Conservation (phyloP, 495 filamentous ascomycete species). For the Podospora sp. region DNA sequence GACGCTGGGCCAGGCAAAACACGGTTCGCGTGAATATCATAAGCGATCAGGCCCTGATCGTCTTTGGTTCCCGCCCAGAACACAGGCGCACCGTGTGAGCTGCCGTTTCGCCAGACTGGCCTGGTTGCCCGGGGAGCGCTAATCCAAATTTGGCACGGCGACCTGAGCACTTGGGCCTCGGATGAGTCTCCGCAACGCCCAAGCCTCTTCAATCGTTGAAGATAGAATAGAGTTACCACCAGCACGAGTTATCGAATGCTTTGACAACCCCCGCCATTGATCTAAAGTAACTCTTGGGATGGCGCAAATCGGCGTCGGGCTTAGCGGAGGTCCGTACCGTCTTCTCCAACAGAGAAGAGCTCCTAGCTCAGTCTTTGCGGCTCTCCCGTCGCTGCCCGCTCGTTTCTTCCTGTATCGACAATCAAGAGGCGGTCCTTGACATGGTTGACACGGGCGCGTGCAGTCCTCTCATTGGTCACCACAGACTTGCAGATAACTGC, state of each 20-base stretch:
- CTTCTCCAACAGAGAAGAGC: neutral
- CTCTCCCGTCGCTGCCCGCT: slow-evolving; percentile 9
- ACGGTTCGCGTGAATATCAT: slow-evolving; percentile 15
- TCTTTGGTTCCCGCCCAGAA: slow-evolving; percentile 4
- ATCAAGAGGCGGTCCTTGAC: slow-evolving; percentile 19
- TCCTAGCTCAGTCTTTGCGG: neutral
- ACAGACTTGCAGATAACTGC: slow-evolving; percentile 20
- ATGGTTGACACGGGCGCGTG: slow-evolving; percentile 13
- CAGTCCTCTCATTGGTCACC: slow-evolving; percentile 11
- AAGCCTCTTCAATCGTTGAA: neutral
- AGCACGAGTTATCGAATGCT: neutral
- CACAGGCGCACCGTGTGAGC: neutral
- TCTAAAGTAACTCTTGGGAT: neutral
- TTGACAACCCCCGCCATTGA: neutral
- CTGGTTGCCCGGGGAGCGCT: neutral
- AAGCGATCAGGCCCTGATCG: slow-evolving; percentile 21
- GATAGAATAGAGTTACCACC: neutral
- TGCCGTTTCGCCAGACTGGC: slow-evolving; percentile 1
- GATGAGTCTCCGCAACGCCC: neutral
- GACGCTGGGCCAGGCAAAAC: slow-evolving; percentile 6
- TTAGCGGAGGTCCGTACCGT: neutral
- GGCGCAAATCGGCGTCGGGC: neutral
- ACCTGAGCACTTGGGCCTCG: neutral
- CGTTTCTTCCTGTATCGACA: slow-evolving; percentile 6
- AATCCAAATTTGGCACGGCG: neutral